Evolutionary conservation across 2,329 filamentous ascomycete genomes (phyloP).

Genomic region (Penicillium sp.): DNA sequence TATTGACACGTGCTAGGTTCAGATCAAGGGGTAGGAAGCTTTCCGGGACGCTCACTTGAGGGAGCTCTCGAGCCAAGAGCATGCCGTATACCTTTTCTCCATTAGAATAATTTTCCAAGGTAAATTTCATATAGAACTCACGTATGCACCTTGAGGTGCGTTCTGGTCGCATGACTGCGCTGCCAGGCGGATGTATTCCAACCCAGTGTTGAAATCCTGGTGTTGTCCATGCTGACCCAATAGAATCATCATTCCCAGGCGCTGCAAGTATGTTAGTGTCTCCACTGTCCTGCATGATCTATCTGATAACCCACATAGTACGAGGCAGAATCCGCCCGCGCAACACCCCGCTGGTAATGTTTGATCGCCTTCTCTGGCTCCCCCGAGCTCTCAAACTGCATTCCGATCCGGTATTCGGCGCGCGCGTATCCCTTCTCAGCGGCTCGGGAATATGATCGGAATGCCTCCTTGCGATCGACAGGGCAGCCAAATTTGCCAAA

Average conservation of each 20-base stretch:
- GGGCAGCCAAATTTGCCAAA: constrained; percentile 94
- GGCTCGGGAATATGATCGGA: constrained; percentile 79
- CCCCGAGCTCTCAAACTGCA: constrained; percentile 95
- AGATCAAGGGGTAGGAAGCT: constrained; percentile 69
- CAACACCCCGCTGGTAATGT: constrained; percentile 82
- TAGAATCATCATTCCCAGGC: constrained; percentile 95
- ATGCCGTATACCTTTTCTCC: constrained; percentile 73
- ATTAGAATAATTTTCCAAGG: constrained; percentile 6
- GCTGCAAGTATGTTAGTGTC: constrained; percentile 50
- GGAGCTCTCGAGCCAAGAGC: constrained; percentile 84
- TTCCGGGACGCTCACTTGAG: constrained; percentile 83
- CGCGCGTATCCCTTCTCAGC: constrained; percentile 81
- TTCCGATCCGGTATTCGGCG: constrained; percentile 95
- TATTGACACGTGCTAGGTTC: constrained; percentile 74
- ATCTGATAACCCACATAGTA: constrained; percentile 54
- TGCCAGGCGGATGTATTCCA: constrained; percentile 79
- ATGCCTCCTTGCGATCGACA: constrained; percentile 92
- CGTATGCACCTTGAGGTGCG: constrained; percentile 90
- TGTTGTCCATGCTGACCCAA: constrained; percentile 88
- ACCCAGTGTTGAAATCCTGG: constrained; percentile 74
- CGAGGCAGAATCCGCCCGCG: constrained; percentile 81
- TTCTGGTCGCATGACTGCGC: constrained; percentile 92
- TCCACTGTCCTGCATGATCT: not conserved
- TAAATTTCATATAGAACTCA: constrained; percentile 26
- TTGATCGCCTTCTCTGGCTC: constrained; percentile 87